Conservation (phyloP, 495 filamentous ascomycete species). For the Lasiosphaeria hispida region DNA sequence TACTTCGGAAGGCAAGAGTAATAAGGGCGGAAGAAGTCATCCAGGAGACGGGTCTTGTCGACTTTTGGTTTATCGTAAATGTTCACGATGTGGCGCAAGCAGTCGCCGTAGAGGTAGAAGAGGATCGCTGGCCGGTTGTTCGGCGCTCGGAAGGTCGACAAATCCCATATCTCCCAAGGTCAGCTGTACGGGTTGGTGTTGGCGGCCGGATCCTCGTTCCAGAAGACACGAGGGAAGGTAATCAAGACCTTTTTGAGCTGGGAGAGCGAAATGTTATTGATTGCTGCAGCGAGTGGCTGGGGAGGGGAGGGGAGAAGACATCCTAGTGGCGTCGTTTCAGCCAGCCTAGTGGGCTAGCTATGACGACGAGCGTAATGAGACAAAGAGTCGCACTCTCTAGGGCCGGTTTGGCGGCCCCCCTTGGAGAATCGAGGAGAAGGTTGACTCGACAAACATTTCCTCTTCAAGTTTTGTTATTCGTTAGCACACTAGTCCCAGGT, state of each 20-base stretch:
- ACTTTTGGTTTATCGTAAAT: background rate
- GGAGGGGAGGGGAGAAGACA: slow-evolving; percentile 62
- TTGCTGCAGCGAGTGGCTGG: background rate
- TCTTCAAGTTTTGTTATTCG: slow-evolving; percentile 23
- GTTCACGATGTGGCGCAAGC: slow-evolving; percentile 20
- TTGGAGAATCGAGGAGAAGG: slow-evolving; percentile 63
- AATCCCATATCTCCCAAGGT: slow-evolving; percentile 65
- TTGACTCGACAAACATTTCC: slow-evolving; percentile 72
- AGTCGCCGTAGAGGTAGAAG: slow-evolving; percentile 54
- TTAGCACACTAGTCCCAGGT: background rate
- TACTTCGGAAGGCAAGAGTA: slow-evolving; percentile 61
- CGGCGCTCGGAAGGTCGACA: slow-evolving; percentile 54
- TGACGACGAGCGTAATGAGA: slow-evolving; percentile 55
- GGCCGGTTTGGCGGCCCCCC: slow-evolving; percentile 52
- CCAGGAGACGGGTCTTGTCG: slow-evolving; percentile 23
- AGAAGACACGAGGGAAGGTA: slow-evolving; percentile 59
- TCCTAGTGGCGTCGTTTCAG: slow-evolving; percentile 60
- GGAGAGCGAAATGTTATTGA: slow-evolving; percentile 59
- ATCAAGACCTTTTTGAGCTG: slow-evolving; percentile 74
- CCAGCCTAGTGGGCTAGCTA: slow-evolving; percentile 71
- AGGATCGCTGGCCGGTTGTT: slow-evolving; percentile 67
- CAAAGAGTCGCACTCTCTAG: slow-evolving; percentile 52
- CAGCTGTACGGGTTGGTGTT: slow-evolving; percentile 51
- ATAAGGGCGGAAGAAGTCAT: slow-evolving; percentile 56
- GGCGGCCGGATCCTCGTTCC: slow-evolving; percentile 9